Evolutionary conservation across 768 basidiomycete species (phyloP).

Genomic region (Kwoniella shandongensis): DNA sequence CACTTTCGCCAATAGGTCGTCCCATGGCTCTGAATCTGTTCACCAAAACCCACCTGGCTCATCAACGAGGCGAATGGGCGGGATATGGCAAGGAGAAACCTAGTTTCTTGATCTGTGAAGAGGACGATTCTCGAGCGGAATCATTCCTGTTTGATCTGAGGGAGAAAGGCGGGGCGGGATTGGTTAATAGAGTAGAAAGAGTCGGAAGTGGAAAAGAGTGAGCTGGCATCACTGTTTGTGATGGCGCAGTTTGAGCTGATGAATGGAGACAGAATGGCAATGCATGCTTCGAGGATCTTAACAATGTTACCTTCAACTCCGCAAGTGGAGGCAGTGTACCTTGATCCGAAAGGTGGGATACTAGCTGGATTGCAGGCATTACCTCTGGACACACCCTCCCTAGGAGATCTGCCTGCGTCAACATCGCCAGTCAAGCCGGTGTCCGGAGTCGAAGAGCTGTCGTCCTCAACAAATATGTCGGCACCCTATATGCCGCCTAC

Average conservation of each 20-base stretch:
- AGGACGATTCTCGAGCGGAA: slow-evolving; percentile 28
- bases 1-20: slow-evolving; percentile 27
- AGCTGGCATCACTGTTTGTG: slow-evolving; percentile 15
- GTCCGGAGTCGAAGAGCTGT: slow-evolving; percentile 1
- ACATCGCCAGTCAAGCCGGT: background rate
- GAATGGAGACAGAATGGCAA: slow-evolving; percentile 35
- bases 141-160: slow-evolving; percentile 31
- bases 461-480: slow-evolving; percentile 15
- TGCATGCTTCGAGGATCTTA: slow-evolving; percentile 60
- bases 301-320: slow-evolving; percentile 93
- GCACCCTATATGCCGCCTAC: background rate
- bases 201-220: slow-evolving; percentile 37
- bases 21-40: slow-evolving; percentile 50
- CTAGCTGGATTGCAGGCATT: slow-evolving; percentile 65
- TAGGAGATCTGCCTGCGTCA: background rate
- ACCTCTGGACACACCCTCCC: slow-evolving; percentile 9
- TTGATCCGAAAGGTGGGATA: slow-evolving; percentile 60
- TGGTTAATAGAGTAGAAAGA: slow-evolving; percentile 27
- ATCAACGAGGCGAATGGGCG: background rate
- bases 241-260: no score
- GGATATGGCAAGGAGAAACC: background rate
- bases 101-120: slow-evolving; percentile 40
- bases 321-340: slow-evolving; percentile 76
- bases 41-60: slow-evolving; percentile 40
- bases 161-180: slow-evolving; percentile 29